Base-by-base conservation (phyloP, 1,284 basidiomycete species). In the Erythrobasidium hasegawianum region DNA sequence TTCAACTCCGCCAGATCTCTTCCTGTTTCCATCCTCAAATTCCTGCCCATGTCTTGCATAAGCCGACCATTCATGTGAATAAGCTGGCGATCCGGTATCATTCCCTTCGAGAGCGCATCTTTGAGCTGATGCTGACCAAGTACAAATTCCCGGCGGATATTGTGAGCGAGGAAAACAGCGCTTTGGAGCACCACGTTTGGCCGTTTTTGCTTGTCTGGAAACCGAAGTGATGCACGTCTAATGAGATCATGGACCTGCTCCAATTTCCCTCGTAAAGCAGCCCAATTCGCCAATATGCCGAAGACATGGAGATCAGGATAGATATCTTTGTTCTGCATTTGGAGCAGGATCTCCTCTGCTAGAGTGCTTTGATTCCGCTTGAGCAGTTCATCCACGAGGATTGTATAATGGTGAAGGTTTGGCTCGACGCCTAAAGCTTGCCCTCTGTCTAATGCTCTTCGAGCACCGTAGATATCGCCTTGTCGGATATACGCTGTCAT, bases 401-500 rank as follows among this genome's bases (percentile, higher is more conserved):
- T 68, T 53, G 70, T 69, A 59, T 68, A 71, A 43, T 69, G 58
- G n/a, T 70, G 54, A 41, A 68, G 47, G 43, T 70, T 71, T 1
- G 69, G 71, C 10, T 66, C 52, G 57, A 73, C 55, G 5, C 59
- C 55, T 11, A 70, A 64, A 18, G 68, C 69, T 18, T 64, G 24
- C 22, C 68, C 68, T 41, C 70, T 61, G 0, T 68, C 56, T 38
- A 73, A 40, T 9, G 62, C 69, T 61, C 59, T 54, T 9, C 53
- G 50, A 0, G 72, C 72, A 2, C 71, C 72, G 4, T 55, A 64
- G 2, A 66, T 41, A 50, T 73, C 70, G 20, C 70, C 71, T 16
- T 67, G 49, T 1, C 52, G 49, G 26, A 71, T 59, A 66, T 70
- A 72, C 2, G 72, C 72, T 1, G 68, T 64, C 53, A 73, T 64